phyloP scores from a whole-genome alignment of 805 yeast genomes.

The Candida coleopterorum region DNA sequence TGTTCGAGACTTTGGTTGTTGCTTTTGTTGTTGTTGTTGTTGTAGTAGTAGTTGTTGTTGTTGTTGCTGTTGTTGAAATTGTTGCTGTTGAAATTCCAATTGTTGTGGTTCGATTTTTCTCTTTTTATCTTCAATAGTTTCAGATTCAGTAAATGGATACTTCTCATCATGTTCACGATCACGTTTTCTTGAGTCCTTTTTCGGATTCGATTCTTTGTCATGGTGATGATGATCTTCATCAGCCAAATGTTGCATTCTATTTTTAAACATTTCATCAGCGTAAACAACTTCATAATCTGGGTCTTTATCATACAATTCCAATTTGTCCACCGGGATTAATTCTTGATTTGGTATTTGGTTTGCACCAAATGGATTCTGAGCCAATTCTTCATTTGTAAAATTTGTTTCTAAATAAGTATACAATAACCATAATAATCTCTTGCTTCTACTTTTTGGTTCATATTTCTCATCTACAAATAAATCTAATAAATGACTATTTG shows the following conservation, averaged over 20 bases:
- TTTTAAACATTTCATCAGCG: conserved; percentile 44
- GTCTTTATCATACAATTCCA: conserved; percentile 38
- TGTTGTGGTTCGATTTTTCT: conserved; percentile 1
- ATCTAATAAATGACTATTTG: conserved; percentile 55
- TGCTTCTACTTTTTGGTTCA: conserved; percentile 63
- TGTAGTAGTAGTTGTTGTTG: not conserved
- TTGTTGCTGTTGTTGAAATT: not conserved
- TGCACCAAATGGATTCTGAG: conserved; percentile 55
- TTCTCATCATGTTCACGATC: conserved; percentile 4
- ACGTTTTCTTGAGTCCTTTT: conserved; percentile 10
- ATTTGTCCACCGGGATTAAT: conserved; percentile 22
- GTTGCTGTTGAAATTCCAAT: not conserved
- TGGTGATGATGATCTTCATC: conserved; percentile 30
- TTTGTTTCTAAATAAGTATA: conserved; percentile 77
- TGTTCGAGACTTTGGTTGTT: too few relatives aligned
- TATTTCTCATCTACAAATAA: conserved; percentile 60
- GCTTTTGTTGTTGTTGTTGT: not conserved
- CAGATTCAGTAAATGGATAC: not conserved
- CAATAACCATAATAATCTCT: conserved; percentile 75
- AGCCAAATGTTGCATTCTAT: conserved; percentile 36
- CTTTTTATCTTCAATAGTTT: conserved; percentile 4
- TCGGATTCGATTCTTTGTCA: conserved; percentile 20
- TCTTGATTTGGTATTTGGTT: conserved; percentile 33
- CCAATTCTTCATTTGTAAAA: conserved; percentile 46
- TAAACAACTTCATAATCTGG: conserved; percentile 45